A percentile compares a stretch with the other conserved stretches of the same genome.
Evolutionary conservation across 1,284 basidiomycete genomes (phyloP).

Genomic region (Sparassis latifolia): DNA sequence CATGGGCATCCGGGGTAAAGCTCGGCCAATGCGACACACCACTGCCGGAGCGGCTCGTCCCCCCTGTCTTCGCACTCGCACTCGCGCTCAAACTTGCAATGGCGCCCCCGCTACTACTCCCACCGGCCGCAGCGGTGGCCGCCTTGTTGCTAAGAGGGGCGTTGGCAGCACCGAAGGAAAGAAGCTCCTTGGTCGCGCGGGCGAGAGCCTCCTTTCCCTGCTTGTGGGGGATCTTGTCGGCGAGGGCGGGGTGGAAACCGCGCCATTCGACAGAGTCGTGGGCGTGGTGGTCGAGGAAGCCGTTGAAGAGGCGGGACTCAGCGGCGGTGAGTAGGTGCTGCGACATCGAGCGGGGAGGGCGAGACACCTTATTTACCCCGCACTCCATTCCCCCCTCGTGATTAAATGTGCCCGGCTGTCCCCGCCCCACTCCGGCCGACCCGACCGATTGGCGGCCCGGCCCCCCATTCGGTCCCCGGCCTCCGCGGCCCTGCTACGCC

Average conservation of each 20-base stretch:
- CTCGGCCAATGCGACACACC: conserved; percentile 2
- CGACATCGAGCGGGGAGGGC: conserved; percentile 8
- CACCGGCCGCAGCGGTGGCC: neutral
- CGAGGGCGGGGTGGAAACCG: conserved; percentile 21
- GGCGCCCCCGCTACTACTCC: neutral
- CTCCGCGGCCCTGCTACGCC: too few species aligned
- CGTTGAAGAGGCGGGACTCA: conserved; percentile 44
- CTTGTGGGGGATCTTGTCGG: conserved; percentile 25
- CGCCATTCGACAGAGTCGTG: conserved; percentile 28
- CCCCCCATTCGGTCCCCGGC: too few species aligned
- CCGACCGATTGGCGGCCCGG: too few species aligned
- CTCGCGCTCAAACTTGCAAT: neutral
- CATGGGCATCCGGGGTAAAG: conserved; percentile 1
- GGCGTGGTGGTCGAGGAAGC: conserved; percentile 43
- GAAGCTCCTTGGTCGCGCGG: conserved; percentile 69
- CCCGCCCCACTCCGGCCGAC: too few species aligned
- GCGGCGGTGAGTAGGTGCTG: conserved; percentile 39
- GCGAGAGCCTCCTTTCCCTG: conserved; percentile 50
- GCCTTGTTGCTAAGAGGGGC: conserved; percentile 11
- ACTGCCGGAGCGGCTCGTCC: neutral
- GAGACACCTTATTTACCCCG: too few species aligned
- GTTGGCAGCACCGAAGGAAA: conserved; percentile 43
- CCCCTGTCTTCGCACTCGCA: neutral
- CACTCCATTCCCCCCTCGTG: too few species aligned
- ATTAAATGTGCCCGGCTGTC: too few species aligned